phyloP scores from a whole-genome alignment of 2,329 filamentous ascomycete species.

The Fusarium papillatum region DNA sequence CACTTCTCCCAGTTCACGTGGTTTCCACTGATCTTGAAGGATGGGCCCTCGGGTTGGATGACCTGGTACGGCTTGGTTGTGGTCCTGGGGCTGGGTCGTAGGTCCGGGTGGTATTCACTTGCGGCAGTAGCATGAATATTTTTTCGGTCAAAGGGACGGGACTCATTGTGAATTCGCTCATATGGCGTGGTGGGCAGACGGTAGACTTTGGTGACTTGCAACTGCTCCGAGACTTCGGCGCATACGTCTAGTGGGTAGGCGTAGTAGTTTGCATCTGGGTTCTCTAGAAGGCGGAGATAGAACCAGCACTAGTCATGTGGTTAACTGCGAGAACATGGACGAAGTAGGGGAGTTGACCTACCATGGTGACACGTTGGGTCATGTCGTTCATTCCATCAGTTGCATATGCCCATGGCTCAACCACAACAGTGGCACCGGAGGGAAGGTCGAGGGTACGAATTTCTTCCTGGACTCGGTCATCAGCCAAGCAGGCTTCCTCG shows the following conservation, averaged over 20 bases:
- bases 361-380: conserved; percentile 62
- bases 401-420: conserved; percentile 70
- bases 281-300: conserved; percentile 48
- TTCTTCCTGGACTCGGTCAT: conserved; percentile 57
- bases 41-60: conserved; percentile 48
- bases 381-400: conserved; percentile 67
- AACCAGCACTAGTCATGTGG: conserved; percentile 40
- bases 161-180: conserved; percentile 49
- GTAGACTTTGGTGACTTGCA: conserved; percentile 61
- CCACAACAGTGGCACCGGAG: conserved; percentile 56
- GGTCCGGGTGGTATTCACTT: conserved; percentile 59
- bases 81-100: conserved; percentile 39
- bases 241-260: conserved; percentile 67
- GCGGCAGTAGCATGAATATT: conserved; percentile 52
- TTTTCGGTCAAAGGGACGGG: conserved; percentile 54
- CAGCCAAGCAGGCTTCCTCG: conserved; percentile 60
- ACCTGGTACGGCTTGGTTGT: conserved; percentile 49
- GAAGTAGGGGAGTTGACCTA: conserved; percentile 33
- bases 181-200: conserved; percentile 52
- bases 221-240: conserved; percentile 61
- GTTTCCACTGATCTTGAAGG: conserved; percentile 58
- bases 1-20: conserved; percentile 71
- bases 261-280: conserved; percentile 66
- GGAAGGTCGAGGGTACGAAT: conserved; percentile 59
- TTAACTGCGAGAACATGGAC: neutral